Base-by-base conservation (phyloP, 495 filamentous ascomycete species). In the Amphirosellinia nigrospora region DNA sequence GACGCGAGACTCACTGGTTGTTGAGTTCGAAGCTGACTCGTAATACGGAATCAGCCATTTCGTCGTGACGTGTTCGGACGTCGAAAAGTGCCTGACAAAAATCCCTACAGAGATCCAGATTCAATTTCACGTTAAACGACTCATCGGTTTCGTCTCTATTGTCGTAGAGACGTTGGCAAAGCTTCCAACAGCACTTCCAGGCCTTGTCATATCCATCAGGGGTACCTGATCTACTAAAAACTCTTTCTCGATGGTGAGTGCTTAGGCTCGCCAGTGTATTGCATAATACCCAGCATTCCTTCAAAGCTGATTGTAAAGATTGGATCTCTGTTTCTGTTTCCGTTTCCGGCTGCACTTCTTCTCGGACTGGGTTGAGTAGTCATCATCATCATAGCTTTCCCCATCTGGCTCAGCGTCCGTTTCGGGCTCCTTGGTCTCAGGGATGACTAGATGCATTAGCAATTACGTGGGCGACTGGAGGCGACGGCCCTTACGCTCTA, bases 21-120 rank as follows among this genome's bases (percentile, higher is more conserved):
- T 97, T 97, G 11, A 97, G 87, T 80, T 97, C 94, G 74, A 97
- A 97, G 83, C 93, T 96, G 66, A 97, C 94, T 46, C 94, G 83
- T 55, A 97, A 78, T 23, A 97, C 91, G 1, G 93, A 96, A 78
- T 97, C 94, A 0, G 90, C 85, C 1, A 88, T 81, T 60, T 95
- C 93, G 68, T 94, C 90, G 38, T 89, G 87, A 75, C 89, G 87
- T 67, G 89, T 85, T 55, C 94, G 85, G 23, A 93, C 89, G 74
- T 97, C 93, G 73, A 97, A 97, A 28, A 97, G 83, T 11, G 92
- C 86, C 77, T 96, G 93, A 77, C 94, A 97, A 75, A 97, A 97
- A 61, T 96, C 93, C 50, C 94, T 89, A 76, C 94, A 97, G 23
- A 97, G 83, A 75, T 97, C 94, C 36, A 97, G 83, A 23, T 92